Conservation (phyloP, 768 basidiomycete species). For the Coprinopsis strossmayeri region DNA sequence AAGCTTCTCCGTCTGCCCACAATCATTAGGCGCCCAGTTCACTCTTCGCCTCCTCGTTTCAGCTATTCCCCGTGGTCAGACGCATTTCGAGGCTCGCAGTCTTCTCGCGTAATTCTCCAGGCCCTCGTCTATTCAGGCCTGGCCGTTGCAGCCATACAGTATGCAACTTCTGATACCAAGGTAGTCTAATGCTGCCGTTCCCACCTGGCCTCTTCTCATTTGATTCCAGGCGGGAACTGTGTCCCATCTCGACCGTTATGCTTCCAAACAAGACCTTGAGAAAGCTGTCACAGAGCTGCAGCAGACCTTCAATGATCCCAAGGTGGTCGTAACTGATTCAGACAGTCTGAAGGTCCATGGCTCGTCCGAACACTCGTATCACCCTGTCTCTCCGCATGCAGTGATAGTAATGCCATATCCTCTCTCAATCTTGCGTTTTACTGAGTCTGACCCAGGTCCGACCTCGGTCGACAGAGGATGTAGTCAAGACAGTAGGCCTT, state of each 20-base stretch:
- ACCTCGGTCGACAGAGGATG: constrained; percentile 69
- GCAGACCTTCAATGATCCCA: constrained; percentile 35
- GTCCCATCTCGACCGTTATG: constrained; percentile 28
- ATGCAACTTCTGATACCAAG: constrained; percentile 19
- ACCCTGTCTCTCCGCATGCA: constrained; percentile 50
- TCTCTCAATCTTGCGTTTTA: background rate
- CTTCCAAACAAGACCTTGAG: constrained; percentile 37
- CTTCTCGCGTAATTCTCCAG: constrained; percentile 28
- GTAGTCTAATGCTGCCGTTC: background rate
- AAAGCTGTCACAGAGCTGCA: constrained; percentile 50
- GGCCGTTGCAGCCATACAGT: constrained; percentile 24
- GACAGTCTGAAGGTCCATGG: constrained; percentile 50
- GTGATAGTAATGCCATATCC: constrained; percentile 29
- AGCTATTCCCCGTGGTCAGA: constrained; percentile 38
- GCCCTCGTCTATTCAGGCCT: constrained; percentile 29
- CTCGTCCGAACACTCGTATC: constrained; percentile 65
- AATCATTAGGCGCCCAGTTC: background rate
- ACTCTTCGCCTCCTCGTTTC: constrained; percentile 1
- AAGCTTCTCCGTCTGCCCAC: background rate
- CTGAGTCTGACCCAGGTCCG: constrained; percentile 35
- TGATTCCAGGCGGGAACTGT: background rate
- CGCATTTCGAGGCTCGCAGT: constrained; percentile 26
- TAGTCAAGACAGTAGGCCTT: constrained; percentile 72
- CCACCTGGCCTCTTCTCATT: constrained; percentile 2
- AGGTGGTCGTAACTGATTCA: constrained; percentile 44